A percentile compares a stretch with the other conserved stretches of the same genome.
phyloP scores from a whole-genome alignment of 352 stramenopile species.

The Globisporangium nagaii region DNA sequence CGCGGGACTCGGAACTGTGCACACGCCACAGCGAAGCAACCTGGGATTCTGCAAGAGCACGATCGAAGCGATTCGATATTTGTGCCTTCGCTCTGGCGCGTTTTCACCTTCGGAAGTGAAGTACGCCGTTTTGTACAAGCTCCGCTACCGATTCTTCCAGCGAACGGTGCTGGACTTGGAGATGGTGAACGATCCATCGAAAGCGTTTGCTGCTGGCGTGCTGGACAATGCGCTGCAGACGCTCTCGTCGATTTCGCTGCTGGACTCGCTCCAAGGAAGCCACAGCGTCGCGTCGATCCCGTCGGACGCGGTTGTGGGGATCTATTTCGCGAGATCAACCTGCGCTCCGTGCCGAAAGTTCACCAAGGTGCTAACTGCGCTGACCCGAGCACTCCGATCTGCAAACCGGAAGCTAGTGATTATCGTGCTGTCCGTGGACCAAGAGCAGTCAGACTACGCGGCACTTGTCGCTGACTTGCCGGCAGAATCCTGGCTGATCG shows the following conservation, averaged over 20 bases:
- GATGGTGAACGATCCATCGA: slow-evolving; percentile 45
- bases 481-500: slow-evolving; percentile 52
- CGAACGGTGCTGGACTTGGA: slow-evolving; percentile 52
- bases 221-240: slow-evolving; percentile 54
- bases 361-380: slow-evolving; percentile 35
- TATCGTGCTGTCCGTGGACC: slow-evolving; percentile 76
- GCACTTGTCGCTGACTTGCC: slow-evolving; percentile 52
- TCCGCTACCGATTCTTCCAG: slow-evolving; percentile 64
- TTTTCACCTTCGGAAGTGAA: slow-evolving; percentile 65
- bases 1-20: slow-evolving; percentile 25
- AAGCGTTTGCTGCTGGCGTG: slow-evolving; percentile 34
- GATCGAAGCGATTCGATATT: slow-evolving; percentile 66
- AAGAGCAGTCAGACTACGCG: slow-evolving; percentile 52
- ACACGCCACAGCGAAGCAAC: slow-evolving; percentile 68
- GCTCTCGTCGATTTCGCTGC: slow-evolving; percentile 53
- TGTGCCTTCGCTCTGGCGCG: slow-evolving; percentile 48
- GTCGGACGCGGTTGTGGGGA: slow-evolving; percentile 51
- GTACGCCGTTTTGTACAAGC: slow-evolving; percentile 57
- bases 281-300: slow-evolving; percentile 49
- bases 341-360: slow-evolving; percentile 46
- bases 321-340: slow-evolving; percentile 64
- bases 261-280: slow-evolving; percentile 72
- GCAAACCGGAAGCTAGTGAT: slow-evolving; percentile 49
- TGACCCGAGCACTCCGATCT: slow-evolving; percentile 42
- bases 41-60: slow-evolving; percentile 81